Evolutionary conservation across 805 yeast species (phyloP), one percentile per base, ranked within the genome.

Genomic region (Candida adriatica): DNA sequence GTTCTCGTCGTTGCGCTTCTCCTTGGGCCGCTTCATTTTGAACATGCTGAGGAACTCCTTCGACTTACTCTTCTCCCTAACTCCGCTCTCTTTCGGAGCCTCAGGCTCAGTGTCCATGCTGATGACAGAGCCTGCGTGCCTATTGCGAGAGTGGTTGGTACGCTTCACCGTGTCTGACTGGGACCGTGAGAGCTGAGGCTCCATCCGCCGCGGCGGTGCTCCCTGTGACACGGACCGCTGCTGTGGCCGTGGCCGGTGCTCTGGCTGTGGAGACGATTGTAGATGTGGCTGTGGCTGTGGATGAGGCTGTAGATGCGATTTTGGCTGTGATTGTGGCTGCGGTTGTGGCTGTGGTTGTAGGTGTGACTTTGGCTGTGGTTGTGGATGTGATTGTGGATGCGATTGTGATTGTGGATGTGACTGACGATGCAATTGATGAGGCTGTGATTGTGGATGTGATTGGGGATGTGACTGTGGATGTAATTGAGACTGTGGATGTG

Each of bases 131-230:
- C 53, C 53, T 10, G 48, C 42, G 32, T 61, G 64, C 37, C 64
- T 53, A 34, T 59, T 58, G 33, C 62, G 52, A 4, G 62, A 46
- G 34, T 59, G 64, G 32, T 58, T 58, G 7, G 52, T 47, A 20
- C 37, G 41, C 32, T 42, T 23, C 2, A 9, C 22, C 26, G 26
- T 32, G 16, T 42, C 43, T 10, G 43, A 38, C 16, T 42, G 43
- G 2, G 46, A 45, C 28, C 46, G 37, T 16, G 40, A 28, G 17
- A 42, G 32, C 11, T 24, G 26, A 13, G 20, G 8, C 20, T 13
- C 11, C 7, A 23, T 15, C 13, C 7, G 31, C 2, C 23, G 31
- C 6, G 8, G 24, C 3, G 20, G 19, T 6, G 24, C 36, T 4
- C 32, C 27, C 6, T 24, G 30, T 6, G 40, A 36, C 6, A 30